Percentiles rank a stretch among this genome's conserved stretches.
phyloP scores from a whole-genome alignment of 805 yeast species.

The Metschnikowia amazonensis region DNA sequence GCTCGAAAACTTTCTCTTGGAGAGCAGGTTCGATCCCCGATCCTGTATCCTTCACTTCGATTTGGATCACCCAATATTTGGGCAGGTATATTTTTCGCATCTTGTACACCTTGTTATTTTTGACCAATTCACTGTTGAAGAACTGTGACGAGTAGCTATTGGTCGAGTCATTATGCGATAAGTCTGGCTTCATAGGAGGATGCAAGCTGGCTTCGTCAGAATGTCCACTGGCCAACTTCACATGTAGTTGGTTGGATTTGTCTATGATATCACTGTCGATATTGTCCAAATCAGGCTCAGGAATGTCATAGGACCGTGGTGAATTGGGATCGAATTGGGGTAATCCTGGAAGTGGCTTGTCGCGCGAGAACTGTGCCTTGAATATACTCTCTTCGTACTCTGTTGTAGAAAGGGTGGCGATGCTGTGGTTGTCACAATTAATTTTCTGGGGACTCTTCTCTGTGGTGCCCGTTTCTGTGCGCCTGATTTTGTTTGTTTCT shows the following conservation, averaged over 20 bases:
- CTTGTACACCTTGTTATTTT: constrained; percentile 32
- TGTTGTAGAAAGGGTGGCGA: constrained; percentile 34
- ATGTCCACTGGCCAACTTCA: neutral
- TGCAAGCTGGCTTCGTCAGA: neutral
- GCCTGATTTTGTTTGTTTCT: neutral
- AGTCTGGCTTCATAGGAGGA: constrained; percentile 1
- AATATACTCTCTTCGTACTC: constrained; percentile 38
- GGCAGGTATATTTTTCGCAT: constrained; percentile 35
- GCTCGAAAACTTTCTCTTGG: constrained; percentile 86
- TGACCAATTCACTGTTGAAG: constrained; percentile 29
- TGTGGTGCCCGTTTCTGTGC: neutral
- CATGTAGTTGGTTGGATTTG: neutral
- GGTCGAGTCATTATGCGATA: constrained; percentile 1
- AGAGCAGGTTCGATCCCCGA: constrained; percentile 86
- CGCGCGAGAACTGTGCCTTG: constrained; percentile 31
- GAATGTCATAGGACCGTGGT: neutral
- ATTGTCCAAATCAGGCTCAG: neutral
- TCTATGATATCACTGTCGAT: neutral
- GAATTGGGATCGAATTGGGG: constrained; percentile 5
- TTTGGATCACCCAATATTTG: constrained; percentile 55
- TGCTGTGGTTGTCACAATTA: constrained; percentile 17
- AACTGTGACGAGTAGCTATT: constrained; percentile 2
- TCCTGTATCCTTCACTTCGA: constrained; percentile 85
- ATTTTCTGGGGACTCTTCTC: neutral
- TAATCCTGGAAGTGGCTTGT: constrained; percentile 14